These are phyloP conservation scores for Oenanthe javanica DNA, from an alignment of 140 eudicot species.

Conservation along the genomic window DNA sequence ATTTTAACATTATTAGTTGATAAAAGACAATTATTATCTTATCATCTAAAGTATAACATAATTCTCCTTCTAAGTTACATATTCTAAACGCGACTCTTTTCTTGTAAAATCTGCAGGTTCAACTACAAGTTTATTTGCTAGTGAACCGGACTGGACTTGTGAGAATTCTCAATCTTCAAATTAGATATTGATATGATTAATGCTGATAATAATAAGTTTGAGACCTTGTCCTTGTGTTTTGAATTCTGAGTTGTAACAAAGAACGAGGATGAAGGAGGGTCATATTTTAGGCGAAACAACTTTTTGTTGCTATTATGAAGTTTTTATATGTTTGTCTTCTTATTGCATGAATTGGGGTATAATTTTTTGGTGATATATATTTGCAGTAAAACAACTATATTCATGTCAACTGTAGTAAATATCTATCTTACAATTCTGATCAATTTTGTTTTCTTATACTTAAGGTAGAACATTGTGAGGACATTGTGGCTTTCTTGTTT, in stretches of 20 bases:
- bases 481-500: conserved; percentile 66
- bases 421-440: background rate
- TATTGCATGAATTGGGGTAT: background rate
- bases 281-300: background rate
- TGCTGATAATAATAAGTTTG: conserved; percentile 76
- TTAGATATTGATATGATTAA: conserved; percentile 63
- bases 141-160: conserved; percentile 61
- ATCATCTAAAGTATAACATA: conserved; percentile 18
- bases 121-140: conserved; percentile 80
- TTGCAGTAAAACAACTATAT: background rate
- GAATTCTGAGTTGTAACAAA: background rate
- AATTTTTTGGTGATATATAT: background rate
- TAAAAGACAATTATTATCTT: background rate
- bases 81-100: background rate
- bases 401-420: background rate
- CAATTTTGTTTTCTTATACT: background rate
- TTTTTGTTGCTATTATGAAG: background rate
- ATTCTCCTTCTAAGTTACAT: background rate
- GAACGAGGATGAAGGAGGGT: background rate
- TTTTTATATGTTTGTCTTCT: background rate
- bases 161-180: conserved; percentile 74
- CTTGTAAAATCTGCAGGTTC: conserved; percentile 45
- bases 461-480: conserved; percentile 55
- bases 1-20: background rate
- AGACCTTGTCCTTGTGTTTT: conserved; percentile 6